Percentiles rank a stretch among this genome's conserved stretches.
These are phyloP conservation scores for Brassica incana DNA, from an alignment of 345 rosid species.

Conservation along the genomic window DNA sequence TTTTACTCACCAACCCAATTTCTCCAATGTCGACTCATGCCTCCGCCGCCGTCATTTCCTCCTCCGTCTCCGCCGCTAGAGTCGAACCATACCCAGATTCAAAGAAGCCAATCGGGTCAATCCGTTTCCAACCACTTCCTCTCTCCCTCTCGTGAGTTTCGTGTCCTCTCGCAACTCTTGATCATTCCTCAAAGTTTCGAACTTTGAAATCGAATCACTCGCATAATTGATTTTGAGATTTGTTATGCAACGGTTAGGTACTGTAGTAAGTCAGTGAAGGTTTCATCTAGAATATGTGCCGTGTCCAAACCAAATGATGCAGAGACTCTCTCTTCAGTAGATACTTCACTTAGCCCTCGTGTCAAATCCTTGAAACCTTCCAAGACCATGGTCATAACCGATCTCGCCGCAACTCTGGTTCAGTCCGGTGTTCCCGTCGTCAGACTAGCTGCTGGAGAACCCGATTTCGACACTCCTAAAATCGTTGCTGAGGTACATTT, in stretches of 20 bases:
- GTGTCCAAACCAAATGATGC: slow-evolving; percentile 50
- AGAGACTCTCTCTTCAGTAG: slow-evolving; percentile 44
- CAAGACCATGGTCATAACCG: slow-evolving; percentile 89
- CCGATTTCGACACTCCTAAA: slow-evolving; percentile 91
- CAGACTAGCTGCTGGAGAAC: slow-evolving; percentile 96
- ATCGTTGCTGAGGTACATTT: slow-evolving; percentile 63
- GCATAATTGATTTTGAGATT: background rate
- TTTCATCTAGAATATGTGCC: slow-evolving; percentile 40
- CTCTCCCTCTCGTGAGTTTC: slow-evolving; percentile 43
- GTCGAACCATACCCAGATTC: slow-evolving; percentile 8
- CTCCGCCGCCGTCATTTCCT: slow-evolving; percentile 24
- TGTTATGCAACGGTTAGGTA: slow-evolving; percentile 20
- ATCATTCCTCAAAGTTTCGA: background rate
- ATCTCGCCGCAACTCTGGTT: slow-evolving; percentile 83
- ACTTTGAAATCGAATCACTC: background rate
- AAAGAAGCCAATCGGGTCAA: slow-evolving; percentile 28
- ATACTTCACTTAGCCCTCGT: slow-evolving; percentile 76
- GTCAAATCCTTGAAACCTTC: slow-evolving; percentile 85
- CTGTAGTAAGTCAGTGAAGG: slow-evolving; percentile 24
- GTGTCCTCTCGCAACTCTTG: background rate
- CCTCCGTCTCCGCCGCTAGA: background rate
- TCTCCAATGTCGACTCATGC: slow-evolving; percentile 33
- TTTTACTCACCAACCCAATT: slow-evolving; percentile 36
- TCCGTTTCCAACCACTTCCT: slow-evolving; percentile 37
- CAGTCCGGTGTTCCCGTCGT: slow-evolving; percentile 89